Evolutionary conservation across 106 monocot species (phyloP).

Genomic region (Vanilla planifolia): DNA sequence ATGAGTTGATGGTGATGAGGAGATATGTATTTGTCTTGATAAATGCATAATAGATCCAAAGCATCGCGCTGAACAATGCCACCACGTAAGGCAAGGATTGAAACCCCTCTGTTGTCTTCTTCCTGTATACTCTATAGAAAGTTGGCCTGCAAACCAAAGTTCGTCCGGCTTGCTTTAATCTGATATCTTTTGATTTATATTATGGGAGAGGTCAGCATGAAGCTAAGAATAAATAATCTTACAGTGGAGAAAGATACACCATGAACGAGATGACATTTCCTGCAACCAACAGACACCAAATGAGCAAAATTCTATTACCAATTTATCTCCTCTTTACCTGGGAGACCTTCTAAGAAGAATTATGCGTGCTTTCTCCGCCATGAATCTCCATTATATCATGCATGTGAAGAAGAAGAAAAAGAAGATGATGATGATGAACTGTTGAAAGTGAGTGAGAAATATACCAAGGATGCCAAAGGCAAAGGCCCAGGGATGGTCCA

Average conservation of each 20-base stretch:
- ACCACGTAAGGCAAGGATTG: slow-evolving; percentile 30
- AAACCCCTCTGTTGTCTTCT: slow-evolving; percentile 32
- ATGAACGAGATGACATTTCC: slow-evolving; percentile 1
- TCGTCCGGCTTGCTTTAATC: no score
- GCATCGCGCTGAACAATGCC: slow-evolving; percentile 34
- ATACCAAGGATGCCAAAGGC: not conserved
- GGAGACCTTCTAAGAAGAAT: no score
- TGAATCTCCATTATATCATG: no score
- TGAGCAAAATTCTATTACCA: no score
- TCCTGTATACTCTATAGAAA: slow-evolving; percentile 22
- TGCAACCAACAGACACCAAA: not conserved
- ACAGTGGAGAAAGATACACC: slow-evolving; percentile 6
- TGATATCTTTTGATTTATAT: no score
- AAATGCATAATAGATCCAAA: slow-evolving; percentile 38
- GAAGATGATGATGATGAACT: not conserved
- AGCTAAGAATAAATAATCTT: not conserved
- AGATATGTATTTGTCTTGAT: slow-evolving; percentile 24
- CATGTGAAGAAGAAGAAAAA: no score
- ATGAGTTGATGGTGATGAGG: slow-evolving; percentile 44
- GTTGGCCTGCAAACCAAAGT: slow-evolving; percentile 36
- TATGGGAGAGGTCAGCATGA: no score
- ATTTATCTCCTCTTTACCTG: no score
- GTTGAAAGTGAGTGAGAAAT: not conserved
- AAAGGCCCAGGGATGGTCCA: slow-evolving; percentile 12
- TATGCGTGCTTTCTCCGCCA: no score